Base-by-base conservation (phyloP, 139 green algal genomes). In the Gonium pectorale region DNA sequence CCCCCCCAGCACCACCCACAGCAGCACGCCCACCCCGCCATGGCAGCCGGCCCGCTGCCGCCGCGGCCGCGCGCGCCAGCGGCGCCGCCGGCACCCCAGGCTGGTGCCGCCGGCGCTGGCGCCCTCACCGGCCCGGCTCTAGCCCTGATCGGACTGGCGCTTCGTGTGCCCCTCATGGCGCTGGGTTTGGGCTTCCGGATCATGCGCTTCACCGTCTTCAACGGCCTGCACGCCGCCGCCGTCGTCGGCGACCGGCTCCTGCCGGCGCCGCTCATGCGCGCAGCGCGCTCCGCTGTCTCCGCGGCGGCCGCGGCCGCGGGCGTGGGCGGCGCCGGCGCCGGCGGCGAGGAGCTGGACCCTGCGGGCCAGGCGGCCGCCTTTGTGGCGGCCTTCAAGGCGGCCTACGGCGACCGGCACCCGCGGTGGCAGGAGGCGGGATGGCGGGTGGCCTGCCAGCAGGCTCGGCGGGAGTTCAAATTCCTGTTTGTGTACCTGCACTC, bases 401-500 rank as follows among this genome's bases (percentile, higher is more conserved):
- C 70, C 26, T 91, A 90, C 35, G 86, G 89, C 24, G 84, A 90
- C 64, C 38, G 67, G 5, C 86, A 90, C 46, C 90, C 90, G 0
- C 51, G 67, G 4, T 93, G 78, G 69, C 60, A 90, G n/a, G 87
- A 86, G 56, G 38, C 52, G 11, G 74, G 84, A 27, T 81, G 94
- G 90, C 64, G 79, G 43, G 9, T 43, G 49, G 79, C 87, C 4
- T 80, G 90, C 1, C 67, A 54, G 7, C 69, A 85, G 27, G 95
- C 95, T 2, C 89, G 95, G 33, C 31, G 40, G 7, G 85, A 97
- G 70, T 94, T 89, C 85, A 93, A 91, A 51, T 97, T 97, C 64
- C 87, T 97, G 52, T 90, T 96, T 31, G 94, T 94, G 17, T 98
- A 97, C 90, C 90, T 98, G 27, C 95, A 98, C 44, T 86, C 91